phyloP scores from a whole-genome alignment of 768 basidiomycete species.

The Boletus huronensis region DNA sequence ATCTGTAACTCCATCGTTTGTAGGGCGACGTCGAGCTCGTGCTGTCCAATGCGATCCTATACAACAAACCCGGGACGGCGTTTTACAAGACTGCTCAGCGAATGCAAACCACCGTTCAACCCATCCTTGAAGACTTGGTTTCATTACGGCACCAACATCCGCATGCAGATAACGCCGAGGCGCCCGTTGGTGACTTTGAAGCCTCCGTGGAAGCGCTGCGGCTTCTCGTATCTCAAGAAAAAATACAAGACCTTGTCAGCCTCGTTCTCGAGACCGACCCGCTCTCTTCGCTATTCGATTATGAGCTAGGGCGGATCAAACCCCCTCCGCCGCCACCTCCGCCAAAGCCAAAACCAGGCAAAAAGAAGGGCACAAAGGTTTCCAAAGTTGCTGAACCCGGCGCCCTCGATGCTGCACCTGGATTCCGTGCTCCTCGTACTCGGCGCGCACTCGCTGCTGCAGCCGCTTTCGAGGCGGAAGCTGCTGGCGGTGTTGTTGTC shows the following conservation, averaged over 20 bases:
- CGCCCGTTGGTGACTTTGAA: constrained; percentile 67
- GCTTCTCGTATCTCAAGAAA: constrained; percentile 50
- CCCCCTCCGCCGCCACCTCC: constrained; percentile 58
- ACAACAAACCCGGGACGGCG: constrained; percentile 73
- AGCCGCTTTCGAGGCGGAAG: constrained; percentile 44
- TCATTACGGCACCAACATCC: constrained; percentile 18
- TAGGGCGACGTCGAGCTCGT: constrained; percentile 85
- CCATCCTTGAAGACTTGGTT: constrained; percentile 33
- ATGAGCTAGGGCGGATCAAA: constrained; percentile 60
- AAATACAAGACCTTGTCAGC: constrained; percentile 50
- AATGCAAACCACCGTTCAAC: constrained; percentile 46
- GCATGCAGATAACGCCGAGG: constrained; percentile 4
- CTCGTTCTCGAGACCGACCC: constrained; percentile 56
- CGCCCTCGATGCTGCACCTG: constrained; percentile 40
- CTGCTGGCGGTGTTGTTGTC: constrained; percentile 11
- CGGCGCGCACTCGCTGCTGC: constrained; percentile 41
- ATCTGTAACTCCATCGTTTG: neutral
- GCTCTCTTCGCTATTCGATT: constrained; percentile 63
- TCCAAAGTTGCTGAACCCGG: constrained; percentile 19
- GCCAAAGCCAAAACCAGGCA: constrained; percentile 39
- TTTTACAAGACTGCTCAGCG: constrained; percentile 68
- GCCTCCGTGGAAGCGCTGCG: constrained; percentile 56
- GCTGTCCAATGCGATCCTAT: constrained; percentile 78
- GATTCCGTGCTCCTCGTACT: constrained; percentile 49
- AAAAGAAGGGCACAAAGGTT: constrained; percentile 36